These are phyloP conservation scores for Amphirosellinia nigrospora DNA, from an alignment of 495 filamentous ascomycete species.

Conservation along the genomic window DNA sequence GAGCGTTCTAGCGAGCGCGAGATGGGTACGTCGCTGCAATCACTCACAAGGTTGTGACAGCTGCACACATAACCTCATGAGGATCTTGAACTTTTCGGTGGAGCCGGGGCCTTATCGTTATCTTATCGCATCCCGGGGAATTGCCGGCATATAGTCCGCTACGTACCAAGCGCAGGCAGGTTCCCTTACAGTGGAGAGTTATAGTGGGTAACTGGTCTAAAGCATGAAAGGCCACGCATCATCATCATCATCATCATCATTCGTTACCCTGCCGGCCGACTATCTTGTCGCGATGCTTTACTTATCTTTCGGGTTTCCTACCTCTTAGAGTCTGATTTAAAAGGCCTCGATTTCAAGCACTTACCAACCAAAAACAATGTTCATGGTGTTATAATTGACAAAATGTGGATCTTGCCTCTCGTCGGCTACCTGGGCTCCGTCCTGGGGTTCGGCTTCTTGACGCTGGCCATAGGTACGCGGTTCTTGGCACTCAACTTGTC, in stretches of 20 bases:
- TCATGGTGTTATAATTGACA: conserved; percentile 31
- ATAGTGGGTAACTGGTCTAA: conserved; percentile 18
- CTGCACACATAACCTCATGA: conserved; percentile 14
- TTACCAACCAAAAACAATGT: conserved; percentile 6
- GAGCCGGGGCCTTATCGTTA: conserved; percentile 32
- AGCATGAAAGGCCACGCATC: conserved; percentile 18
- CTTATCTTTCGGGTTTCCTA: neutral
- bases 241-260: conserved; percentile 5
- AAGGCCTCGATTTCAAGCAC: neutral
- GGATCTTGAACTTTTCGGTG: conserved; percentile 26
- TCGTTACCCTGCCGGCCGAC: neutral
- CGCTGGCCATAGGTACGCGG: conserved; percentile 82
- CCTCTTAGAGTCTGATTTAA: neutral
- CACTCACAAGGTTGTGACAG: neutral
- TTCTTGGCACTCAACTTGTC: neutral
- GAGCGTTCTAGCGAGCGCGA: neutral
- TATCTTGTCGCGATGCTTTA: neutral
- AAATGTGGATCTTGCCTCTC: conserved; percentile 91
- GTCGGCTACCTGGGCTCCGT: conserved; percentile 87
- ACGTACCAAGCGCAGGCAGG: neutral
- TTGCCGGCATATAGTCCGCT: conserved; percentile 1
- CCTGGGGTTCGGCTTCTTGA: conserved; percentile 91
- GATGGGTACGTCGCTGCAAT: neutral
- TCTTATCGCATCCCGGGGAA: conserved; percentile 29
- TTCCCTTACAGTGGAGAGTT: neutral